phyloP scores from a whole-genome alignment of 2,329 filamentous ascomycete species.

The Phyllosticta citriasiana region DNA sequence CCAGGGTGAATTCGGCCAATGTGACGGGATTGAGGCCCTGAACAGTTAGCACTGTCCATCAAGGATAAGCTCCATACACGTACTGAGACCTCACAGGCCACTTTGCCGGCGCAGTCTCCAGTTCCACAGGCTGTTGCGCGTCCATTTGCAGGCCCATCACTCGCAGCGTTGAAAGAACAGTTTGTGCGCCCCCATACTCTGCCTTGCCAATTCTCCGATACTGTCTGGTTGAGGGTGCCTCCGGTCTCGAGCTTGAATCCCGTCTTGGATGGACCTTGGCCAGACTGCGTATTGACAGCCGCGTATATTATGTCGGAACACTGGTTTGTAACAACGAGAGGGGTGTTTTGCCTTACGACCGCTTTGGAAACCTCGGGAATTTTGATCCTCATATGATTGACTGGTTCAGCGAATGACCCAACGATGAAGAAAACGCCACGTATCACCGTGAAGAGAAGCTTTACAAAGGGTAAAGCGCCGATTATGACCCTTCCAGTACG shows the following conservation, averaged over 20 bases:
- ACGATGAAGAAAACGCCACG: neutral
- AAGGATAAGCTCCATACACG: slow-evolving; percentile 21
- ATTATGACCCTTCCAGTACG: neutral
- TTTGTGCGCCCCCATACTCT: slow-evolving; percentile 78
- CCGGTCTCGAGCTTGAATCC: slow-evolving; percentile 59
- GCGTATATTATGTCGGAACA: slow-evolving; percentile 67
- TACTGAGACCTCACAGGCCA: slow-evolving; percentile 62
- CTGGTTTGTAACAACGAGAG: slow-evolving; percentile 60
- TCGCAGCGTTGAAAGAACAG: slow-evolving; percentile 58
- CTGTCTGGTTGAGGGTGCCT: slow-evolving; percentile 50
- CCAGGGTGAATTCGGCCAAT: slow-evolving; percentile 70
- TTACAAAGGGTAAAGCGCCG: neutral
- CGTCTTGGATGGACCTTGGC: slow-evolving; percentile 53
- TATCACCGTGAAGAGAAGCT: neutral
- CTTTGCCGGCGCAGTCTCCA: slow-evolving; percentile 62
- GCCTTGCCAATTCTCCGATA: slow-evolving; percentile 68
- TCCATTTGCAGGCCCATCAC: slow-evolving; percentile 34
- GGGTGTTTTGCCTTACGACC: slow-evolving; percentile 20
- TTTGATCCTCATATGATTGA: slow-evolving; percentile 22
- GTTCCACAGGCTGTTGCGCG: slow-evolving; percentile 53
- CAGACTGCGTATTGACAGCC: slow-evolving; percentile 62
- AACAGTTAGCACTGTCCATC: neutral
- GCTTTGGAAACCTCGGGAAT: slow-evolving; percentile 7
- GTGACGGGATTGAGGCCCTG: slow-evolving; percentile 65
- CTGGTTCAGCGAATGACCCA: neutral